Evolutionary conservation across 768 basidiomycete species (phyloP), one percentile per base, ranked within the genome.

Genomic region (Lentinula edodes): DNA sequence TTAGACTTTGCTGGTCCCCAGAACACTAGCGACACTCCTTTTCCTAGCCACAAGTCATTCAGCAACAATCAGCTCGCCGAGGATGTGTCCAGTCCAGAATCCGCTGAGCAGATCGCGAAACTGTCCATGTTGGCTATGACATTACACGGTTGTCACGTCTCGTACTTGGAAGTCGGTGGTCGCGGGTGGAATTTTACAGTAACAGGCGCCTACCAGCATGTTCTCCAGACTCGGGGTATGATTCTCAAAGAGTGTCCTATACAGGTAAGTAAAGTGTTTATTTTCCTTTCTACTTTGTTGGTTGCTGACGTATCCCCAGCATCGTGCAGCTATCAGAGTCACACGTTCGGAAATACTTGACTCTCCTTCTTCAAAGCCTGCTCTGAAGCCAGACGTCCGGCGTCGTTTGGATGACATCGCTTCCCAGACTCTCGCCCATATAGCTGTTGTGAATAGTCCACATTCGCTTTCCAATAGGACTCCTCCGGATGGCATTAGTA

Each of bases 271-370:
- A 68, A 16, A 35, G 20, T 48, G 56, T 63, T 52, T 61, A 34
- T 63, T 65, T 60, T 57, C 23, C 36, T 63, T 56, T 32, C 13
- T 42, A 41, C 13, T 23, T 32, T 63, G 56, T 63, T 53, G 36
- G 51, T 28, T 58, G 42, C 48, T 60, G 52, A 62, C 61, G 57
- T 42, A 55, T 46, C 32, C 65, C 36, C 73, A 94, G 90, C 89
- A 91, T 72, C 90, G 91, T 63, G 83, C 89, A 48, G 81, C 89
- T 58, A 92, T 98, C 78, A 92, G 91, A 71, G 92, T 96, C 28
- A 84, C 93, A 34, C 90, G 95, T 67, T 91, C 92, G 34, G 95
- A 98, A 72, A 91, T 98, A 62, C 87, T 98, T 54, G 94, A 97
- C 73, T 86, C 87, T 56, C 87, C 86, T 59, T 82, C 87, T 65